Conservation (phyloP, 1,139 yeast species). For the Suhomyces maxii region DNA sequence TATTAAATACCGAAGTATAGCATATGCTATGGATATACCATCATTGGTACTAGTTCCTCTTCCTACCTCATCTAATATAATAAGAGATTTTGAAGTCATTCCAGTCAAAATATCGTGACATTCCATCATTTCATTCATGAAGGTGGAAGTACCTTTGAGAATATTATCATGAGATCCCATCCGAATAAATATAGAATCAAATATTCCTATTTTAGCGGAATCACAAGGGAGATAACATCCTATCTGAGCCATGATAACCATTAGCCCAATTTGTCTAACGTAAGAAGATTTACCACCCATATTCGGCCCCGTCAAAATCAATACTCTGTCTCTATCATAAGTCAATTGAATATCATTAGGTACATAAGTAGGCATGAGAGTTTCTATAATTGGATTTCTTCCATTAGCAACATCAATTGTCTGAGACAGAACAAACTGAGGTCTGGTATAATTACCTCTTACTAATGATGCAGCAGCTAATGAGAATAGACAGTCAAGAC, state of each 20-base stretch:
- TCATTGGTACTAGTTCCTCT: constrained; percentile 87
- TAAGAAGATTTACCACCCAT: constrained; percentile 81
- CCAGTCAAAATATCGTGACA: constrained; percentile 54
- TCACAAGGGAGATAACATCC: constrained; percentile 48
- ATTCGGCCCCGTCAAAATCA: constrained; percentile 72
- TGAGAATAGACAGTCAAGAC: constrained; percentile 74
- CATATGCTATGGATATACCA: constrained; percentile 83
- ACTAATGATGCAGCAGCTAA: constrained; percentile 59
- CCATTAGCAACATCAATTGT: constrained; percentile 51
- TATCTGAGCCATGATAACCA: constrained; percentile 53
- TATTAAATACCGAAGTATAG: constrained; percentile 67
- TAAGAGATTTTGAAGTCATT: constrained; percentile 51
- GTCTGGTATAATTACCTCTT: constrained; percentile 52
- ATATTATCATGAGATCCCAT: constrained; percentile 80
- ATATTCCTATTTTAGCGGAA: constrained; percentile 53
- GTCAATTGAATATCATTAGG: constrained; percentile 65
- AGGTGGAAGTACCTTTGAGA: constrained; percentile 68
- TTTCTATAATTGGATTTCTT: constrained; percentile 80
- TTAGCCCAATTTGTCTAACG: constrained; percentile 62
- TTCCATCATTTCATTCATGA: constrained; percentile 73
- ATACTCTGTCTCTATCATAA: constrained; percentile 44
- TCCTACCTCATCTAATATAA: constrained; percentile 66
- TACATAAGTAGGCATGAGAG: constrained; percentile 50
- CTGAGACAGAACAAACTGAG: constrained; percentile 54
- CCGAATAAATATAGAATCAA: constrained; percentile 55